Base-by-base conservation (phyloP, 2,329 filamentous ascomycete species). In the Pseudogymnoascus sp. region DNA sequence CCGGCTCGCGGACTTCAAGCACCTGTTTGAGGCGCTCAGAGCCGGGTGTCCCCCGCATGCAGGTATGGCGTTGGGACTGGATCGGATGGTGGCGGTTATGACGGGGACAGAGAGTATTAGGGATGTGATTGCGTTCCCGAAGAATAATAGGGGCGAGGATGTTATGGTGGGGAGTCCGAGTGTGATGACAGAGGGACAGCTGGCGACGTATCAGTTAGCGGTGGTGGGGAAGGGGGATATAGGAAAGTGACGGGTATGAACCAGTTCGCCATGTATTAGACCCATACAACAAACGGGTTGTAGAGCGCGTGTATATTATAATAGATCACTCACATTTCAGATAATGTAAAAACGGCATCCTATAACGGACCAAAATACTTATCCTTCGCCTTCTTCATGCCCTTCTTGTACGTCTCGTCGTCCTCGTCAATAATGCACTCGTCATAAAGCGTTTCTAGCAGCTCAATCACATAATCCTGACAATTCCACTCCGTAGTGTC, bases 121-220 rank as follows among this genome's bases (percentile, higher is more conserved):
- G 64, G 93, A 99, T 76, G 93, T 99, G 1, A 97, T 99, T 74
- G 92, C 92, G 0, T 99, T 99, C 71, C 95, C 94, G 0, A 99
- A 99, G 79, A 92, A 85, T 65, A 92, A 91, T 65, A 92, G 87
- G 72, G 92, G 94, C 0, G 90, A 96, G 71, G 94, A 99, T 76
- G 75, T 85, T 62, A 83, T 96, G 74, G 91, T 96, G 2, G 86
- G 84, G 68, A 90, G 90, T 65, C 94, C 94, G 0, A 86, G 86
- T 60, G 74, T 73, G 66, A 79, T 96, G 66, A 89, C 82, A 0
- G 76, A 84, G 63, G 82, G 83, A 2, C 67, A 73, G 49, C 65
- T 71, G 64, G 60, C 64, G 35, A 67, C 64, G 19, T 73, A 73
- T 64, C 65, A 68, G 63, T 60, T 71, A 23, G 25, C 64, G 19